Evolutionary conservation across 2,329 filamentous ascomycete species (phyloP), one percentile per base, ranked within the genome.

Genomic region (Trichophyton benhamiae): DNA sequence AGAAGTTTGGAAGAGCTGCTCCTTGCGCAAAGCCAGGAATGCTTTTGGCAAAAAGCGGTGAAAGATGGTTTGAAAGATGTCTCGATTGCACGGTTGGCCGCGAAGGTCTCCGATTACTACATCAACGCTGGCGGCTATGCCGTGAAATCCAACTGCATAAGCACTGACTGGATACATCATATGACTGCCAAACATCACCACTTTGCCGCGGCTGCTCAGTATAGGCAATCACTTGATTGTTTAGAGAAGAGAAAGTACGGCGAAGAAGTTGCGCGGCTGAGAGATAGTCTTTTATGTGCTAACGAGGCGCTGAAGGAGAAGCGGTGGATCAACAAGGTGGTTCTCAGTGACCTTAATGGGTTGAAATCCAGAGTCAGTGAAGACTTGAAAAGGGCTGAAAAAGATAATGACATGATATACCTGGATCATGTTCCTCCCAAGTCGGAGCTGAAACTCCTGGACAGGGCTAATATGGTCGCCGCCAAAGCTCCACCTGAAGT

Each of bases 151-250:
- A 87, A 96, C 68, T 86, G 89, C 15, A 86, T 97, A 66, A 94
- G 89, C 71, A 91, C 88, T 61, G 88, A 94, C 65, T 97, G 92
- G 94, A 96, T 99, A 67, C 92, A 97, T 74, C 92, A 97, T 72
- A 91, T 95, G 82, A 91, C 88, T 27, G 94, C 92, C 4, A 99
- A 97, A 72, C 91, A 97, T 70, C 89, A 96, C 70, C 94, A 97
- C 74, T 97, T 99, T 75, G 91, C 92, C 1, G 92, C 90, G 0
- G 94, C 94, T 0, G 94, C 94, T 0, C 94, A 99, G 71, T 97
- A 92, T 68, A 82, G 94, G 13, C 90, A 92, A 27, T 90, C 94
- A 0, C 87, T 90, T 65, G 91, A 96, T 69, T 94, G 89, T 67
- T 74, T 99, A 13, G 94, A 97, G 75, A 97, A 95, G 80, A 81